phyloP scores from a whole-genome alignment of 768 basidiomycete genomes.

The Leccinum uliginosum region DNA sequence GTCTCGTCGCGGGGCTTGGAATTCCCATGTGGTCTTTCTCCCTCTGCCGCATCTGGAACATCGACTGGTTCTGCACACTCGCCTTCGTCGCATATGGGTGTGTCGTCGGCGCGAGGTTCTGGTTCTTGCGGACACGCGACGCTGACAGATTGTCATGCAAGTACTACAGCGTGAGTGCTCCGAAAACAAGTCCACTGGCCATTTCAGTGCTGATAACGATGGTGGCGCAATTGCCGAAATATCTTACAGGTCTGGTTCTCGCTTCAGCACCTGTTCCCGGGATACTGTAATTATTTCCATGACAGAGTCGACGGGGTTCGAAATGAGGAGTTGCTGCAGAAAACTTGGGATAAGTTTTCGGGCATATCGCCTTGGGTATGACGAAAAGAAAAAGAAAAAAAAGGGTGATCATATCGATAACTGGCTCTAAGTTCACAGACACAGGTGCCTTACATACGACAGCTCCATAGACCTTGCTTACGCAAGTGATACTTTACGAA shows the following conservation, averaged over 20 bases:
- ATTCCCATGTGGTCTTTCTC: slow-evolving; percentile 37
- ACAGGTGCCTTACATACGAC: too few species aligned
- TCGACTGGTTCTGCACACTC: slow-evolving; percentile 23
- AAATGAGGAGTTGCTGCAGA: too few species aligned
- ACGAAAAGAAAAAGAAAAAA: too few species aligned
- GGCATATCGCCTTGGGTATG: too few species aligned
- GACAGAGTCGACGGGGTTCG: too few species aligned
- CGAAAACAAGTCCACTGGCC: neutral
- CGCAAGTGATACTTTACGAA: too few species aligned
- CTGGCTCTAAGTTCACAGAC: too few species aligned
- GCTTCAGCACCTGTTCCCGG: slow-evolving; percentile 31
- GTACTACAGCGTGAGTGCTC: slow-evolving; percentile 32
- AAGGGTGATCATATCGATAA: too few species aligned
- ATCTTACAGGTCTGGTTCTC: slow-evolving; percentile 33
- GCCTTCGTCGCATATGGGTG: slow-evolving; percentile 31
- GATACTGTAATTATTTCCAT: slow-evolving; percentile 34
- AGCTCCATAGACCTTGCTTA: too few species aligned
- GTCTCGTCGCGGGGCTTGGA: slow-evolving; percentile 30
- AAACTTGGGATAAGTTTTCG: too few species aligned
- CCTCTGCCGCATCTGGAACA: slow-evolving; percentile 34
- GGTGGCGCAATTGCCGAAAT: neutral
- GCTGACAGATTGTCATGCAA: slow-evolving; percentile 35
- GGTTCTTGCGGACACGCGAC: slow-evolving; percentile 23
- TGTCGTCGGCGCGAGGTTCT: slow-evolving; percentile 33
- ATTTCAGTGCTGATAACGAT: neutral